Percentiles rank a stretch among this genome's conserved stretches.
phyloP scores from a whole-genome alignment of 192 early-diverging fungal species.

The Podila clonocystis region DNA sequence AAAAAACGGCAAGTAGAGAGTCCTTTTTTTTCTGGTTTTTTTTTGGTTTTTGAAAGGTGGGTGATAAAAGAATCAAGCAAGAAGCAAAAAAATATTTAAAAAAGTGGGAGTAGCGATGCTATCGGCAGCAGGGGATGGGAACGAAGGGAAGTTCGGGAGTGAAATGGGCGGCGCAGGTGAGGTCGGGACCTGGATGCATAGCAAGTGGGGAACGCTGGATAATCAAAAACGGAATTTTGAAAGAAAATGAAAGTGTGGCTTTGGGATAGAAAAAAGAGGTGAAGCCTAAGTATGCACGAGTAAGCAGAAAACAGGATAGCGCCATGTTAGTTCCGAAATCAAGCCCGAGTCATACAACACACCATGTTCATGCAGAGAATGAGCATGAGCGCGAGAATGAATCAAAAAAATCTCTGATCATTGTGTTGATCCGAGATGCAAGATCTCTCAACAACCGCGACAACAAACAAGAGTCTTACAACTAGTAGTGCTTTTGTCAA shows the following conservation, averaged over 20 bases:
- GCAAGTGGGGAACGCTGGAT: constrained; percentile 39
- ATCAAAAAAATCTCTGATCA: no score
- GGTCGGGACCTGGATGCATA: constrained; percentile 53
- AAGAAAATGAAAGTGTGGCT: not conserved
- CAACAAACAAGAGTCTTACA: constrained; percentile 15
- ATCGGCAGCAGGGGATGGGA: constrained; percentile 55
- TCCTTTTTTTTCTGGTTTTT: constrained; percentile 22
- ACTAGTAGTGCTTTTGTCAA: constrained; percentile 15
- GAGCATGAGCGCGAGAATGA: no score
- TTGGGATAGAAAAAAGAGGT: constrained; percentile 19
- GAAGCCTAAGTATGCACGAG: constrained; percentile 4
- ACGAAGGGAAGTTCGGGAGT: constrained; percentile 48
- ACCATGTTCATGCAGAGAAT: no score
- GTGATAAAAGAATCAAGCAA: not conserved
- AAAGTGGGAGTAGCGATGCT: constrained; percentile 40
- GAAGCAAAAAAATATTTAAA: constrained; percentile 19
- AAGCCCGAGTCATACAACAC: not conserved
- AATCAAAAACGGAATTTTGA: constrained; percentile 45
- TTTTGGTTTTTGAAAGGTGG: constrained; percentile 8
- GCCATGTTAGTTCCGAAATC: not conserved
- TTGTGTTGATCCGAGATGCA: not conserved
- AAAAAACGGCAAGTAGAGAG: not conserved
- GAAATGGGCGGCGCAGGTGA: constrained; percentile 49
- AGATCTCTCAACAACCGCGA: not conserved
- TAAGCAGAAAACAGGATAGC: not conserved